Evolutionary conservation across 192 early-diverging fungal genomes (phyloP).

Genomic region (Backusella macrospora): DNA sequence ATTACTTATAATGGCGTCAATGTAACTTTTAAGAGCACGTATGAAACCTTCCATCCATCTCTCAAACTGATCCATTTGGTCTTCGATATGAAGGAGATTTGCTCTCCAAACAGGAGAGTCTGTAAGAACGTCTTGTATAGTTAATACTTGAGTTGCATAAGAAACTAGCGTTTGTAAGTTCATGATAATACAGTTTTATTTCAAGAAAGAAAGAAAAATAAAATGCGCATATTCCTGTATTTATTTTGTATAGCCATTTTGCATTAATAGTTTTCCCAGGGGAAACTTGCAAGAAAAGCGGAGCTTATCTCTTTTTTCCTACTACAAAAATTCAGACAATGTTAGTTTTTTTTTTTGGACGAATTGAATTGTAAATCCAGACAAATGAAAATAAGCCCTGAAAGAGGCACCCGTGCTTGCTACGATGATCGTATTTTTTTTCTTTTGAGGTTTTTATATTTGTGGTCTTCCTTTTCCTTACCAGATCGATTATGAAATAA

Average conservation of each 20-base stretch:
- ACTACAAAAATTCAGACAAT: no score
- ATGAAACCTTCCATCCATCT: constrained; percentile 53
- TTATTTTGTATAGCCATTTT: neutral
- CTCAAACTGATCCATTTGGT: constrained; percentile 58
- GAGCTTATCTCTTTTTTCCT: neutral
- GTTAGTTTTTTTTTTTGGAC: no score
- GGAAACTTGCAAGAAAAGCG: neutral
- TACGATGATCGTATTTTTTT: no score
- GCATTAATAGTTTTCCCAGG: constrained; percentile 3
- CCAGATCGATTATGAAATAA: no score
- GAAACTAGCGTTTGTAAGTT: constrained; percentile 21
- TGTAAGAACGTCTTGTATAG: constrained; percentile 52
- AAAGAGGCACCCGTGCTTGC: no score
- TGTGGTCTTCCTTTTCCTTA: no score
- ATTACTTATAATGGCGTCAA: constrained; percentile 45
- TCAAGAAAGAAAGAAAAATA: neutral
- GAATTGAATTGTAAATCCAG: no score
- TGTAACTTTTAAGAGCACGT: constrained; percentile 36
- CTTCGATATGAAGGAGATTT: constrained; percentile 57
- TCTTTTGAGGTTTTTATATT: no score
- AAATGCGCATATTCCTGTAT: neutral
- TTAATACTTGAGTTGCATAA: constrained; percentile 39
- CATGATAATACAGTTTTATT: neutral
- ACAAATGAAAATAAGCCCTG: no score
- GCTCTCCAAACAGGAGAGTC: constrained; percentile 59